phyloP scores from a whole-genome alignment of 176 grass and related monocot species.

The Saccharum officinarum region DNA sequence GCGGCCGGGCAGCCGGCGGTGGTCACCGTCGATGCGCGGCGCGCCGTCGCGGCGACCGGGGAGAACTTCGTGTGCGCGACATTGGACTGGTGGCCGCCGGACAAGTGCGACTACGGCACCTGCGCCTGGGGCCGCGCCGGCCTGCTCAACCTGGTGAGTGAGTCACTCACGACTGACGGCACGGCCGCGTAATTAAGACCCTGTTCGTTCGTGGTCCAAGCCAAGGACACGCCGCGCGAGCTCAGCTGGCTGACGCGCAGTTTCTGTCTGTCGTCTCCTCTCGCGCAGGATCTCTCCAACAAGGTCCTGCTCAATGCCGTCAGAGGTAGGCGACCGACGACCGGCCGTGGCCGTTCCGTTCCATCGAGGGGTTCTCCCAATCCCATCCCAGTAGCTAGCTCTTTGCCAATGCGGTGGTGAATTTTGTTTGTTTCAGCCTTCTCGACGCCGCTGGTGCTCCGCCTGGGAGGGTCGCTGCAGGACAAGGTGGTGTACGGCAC shows the following conservation, averaged over 20 bases:
- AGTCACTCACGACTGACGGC: background rate
- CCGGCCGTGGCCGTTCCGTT: background rate
- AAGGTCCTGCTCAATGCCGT: constrained; percentile 78
- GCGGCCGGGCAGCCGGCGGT: background rate
- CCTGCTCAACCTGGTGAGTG: constrained; percentile 79
- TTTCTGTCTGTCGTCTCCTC: background rate
- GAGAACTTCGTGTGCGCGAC: constrained; percentile 91
- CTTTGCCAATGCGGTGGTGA: background rate
- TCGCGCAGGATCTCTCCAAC: constrained; percentile 77
- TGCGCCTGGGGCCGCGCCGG: constrained; percentile 80
- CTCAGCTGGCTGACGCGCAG: background rate
- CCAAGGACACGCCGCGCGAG: background rate
- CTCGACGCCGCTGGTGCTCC: constrained; percentile 63
- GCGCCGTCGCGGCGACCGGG: constrained; percentile 62
- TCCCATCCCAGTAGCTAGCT: background rate
- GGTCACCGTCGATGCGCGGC: constrained; percentile 44
- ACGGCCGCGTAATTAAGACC: background rate
- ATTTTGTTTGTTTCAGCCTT: constrained; percentile 46
- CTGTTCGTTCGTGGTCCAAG: background rate
- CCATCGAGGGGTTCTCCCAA: background rate
- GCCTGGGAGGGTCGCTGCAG: constrained; percentile 71
- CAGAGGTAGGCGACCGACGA: constrained; percentile 50
- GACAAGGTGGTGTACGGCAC: constrained; percentile 60
- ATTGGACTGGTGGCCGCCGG: constrained; percentile 96
- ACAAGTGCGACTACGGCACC: constrained; percentile 97